Evolutionary conservation across 148 eudicot species (phyloP), one percentile per base, ranked within the genome.

Genomic region (Spergularia bocconei): DNA sequence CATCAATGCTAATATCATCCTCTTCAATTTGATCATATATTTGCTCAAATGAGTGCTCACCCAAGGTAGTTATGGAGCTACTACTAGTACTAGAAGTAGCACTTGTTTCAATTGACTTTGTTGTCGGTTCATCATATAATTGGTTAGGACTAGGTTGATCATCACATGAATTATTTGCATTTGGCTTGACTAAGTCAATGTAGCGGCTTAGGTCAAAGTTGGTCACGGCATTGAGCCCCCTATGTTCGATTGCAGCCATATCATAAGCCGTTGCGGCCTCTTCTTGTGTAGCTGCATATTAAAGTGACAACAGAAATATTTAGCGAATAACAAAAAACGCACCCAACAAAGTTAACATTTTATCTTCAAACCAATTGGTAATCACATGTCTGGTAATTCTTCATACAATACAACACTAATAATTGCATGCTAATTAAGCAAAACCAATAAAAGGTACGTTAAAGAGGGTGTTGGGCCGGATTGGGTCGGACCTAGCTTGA

Each of bases 211-310:
- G 88, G 76, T 91, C 92, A 63, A 91, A 91, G 62, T 91, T 91
- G 20, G 97, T 91, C 59, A 91, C 91, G 0, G 97, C 97, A 36
- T 90, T 91, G 16, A 83, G 81, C n/a, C 93, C 97, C 2, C 97
- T 86, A 61, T 88, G 82, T 70, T 91, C 87, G 13, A 91, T 90
- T 11, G 97, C 93, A 13, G 97, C 97, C 77, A 88, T 85, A 76
- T 91, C 93, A 63, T 91, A 91, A 12, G 97, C 93, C 4, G 88
- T 76, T 48, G 93, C 97, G 0, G 97, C 97, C 77, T 91, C 97
- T 87, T 91, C 97, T 76, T 89, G 97, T 4, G 97, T 91, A 55
- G 91, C 97, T 91, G 87, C 74, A 72, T 56, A 9, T 44, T 5
- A 6, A 44, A 44, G 48, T 44, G 48, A 33, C 62, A 52, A 58